Evolutionary conservation across 1,284 basidiomycete genomes (phyloP).

Genomic region (Sanghuangporus sanghuang): DNA sequence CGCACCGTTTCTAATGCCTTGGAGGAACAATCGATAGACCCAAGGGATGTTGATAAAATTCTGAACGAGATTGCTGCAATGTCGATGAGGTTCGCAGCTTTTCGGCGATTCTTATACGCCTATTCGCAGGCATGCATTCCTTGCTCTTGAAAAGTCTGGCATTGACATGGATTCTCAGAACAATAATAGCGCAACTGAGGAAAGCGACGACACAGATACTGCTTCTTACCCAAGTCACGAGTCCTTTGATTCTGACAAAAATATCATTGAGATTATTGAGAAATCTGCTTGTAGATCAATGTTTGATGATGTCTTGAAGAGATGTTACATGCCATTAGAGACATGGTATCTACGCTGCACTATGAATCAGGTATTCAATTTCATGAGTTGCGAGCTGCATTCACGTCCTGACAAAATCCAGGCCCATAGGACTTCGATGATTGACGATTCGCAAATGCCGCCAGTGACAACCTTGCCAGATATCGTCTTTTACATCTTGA

Average conservation of each 20-base stretch:
- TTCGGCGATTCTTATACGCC: constrained; percentile 81
- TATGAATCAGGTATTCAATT: constrained; percentile 70
- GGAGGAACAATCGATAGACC: constrained; percentile 74
- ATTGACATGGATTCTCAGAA: background rate
- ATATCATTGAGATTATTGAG: constrained; percentile 36
- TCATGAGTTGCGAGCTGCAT: constrained; percentile 1
- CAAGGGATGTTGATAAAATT: constrained; percentile 86
- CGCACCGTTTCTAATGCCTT: constrained; percentile 34
- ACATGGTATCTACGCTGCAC: constrained; percentile 87
- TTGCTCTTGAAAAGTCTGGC: background rate
- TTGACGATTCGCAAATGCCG: constrained; percentile 63
- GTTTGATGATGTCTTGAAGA: constrained; percentile 65
- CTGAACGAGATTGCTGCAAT: constrained; percentile 86
- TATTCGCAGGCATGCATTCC: constrained; percentile 48
- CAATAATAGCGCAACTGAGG: background rate
- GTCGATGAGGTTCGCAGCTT: constrained; percentile 88
- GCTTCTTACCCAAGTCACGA: background rate
- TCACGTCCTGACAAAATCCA: constrained; percentile 24
- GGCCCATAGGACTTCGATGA: constrained; percentile 66
- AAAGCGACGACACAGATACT: background rate
- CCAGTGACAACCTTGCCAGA: constrained; percentile 76
- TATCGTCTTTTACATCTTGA: constrained; percentile 92
- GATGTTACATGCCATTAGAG: constrained; percentile 87
- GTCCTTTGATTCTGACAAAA: background rate
- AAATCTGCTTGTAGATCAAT: constrained; percentile 50